A percentile compares a stretch with the other conserved stretches of the same genome.
These are phyloP conservation scores for Betula pendula DNA, from an alignment of 306 rosid genomes.

Conservation along the genomic window DNA sequence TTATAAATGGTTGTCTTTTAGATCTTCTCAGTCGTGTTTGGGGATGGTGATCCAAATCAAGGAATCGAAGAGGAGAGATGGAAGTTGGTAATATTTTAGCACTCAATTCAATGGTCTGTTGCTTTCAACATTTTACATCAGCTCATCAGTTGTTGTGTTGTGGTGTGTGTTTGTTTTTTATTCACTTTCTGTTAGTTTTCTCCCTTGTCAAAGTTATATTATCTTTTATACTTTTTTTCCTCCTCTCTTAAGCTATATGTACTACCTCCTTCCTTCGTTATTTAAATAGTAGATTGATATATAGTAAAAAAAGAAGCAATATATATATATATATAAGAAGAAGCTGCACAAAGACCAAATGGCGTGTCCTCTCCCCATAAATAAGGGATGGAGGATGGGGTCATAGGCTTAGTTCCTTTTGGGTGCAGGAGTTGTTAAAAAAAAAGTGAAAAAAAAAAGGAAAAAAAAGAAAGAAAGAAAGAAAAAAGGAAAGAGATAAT, in stretches of 20 bases:
- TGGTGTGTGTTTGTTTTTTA: background rate
- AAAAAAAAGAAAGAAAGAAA: background rate
- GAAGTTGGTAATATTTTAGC: constrained; percentile 99
- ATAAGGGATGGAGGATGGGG: background rate
- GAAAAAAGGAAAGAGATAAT: background rate
- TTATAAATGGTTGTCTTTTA: constrained; percentile 32
- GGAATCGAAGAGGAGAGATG: constrained; percentile 99
- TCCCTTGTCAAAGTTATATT: background rate
- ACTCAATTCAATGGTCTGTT: constrained; percentile 89
- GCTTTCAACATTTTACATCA: constrained; percentile 45
- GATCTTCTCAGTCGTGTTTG: constrained; percentile 97
- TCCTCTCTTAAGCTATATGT: background rate
- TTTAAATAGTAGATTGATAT: background rate
- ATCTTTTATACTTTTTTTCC: background rate
- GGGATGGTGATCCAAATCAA: constrained; percentile 99
- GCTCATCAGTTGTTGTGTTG: constrained; percentile 21
- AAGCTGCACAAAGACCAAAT: background rate
- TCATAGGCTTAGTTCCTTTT: background rate
- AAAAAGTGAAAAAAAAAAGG: background rate
- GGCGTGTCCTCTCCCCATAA: background rate
- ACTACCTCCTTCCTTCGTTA: no score
- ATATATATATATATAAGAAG: background rate
- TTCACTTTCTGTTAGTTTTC: constrained; percentile 12
- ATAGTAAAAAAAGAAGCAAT: background rate
- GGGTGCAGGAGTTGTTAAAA: background rate